Conservation (phyloP, 192 early-diverging fungal genomes). For the Geranomyces michiganensis region DNA sequence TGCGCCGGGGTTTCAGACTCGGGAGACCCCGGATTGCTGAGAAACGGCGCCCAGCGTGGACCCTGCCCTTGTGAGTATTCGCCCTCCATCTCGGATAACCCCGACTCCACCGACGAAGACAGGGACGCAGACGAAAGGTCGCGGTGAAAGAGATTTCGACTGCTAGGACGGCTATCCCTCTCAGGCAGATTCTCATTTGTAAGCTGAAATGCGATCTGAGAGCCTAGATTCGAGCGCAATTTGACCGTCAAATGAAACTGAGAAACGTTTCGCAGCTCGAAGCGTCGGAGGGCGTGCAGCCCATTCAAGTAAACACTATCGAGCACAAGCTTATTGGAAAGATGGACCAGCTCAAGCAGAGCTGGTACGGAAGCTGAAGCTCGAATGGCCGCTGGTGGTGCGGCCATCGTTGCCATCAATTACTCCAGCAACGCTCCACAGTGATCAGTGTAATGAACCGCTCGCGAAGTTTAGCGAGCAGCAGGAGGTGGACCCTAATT, state of each 20-base stretch:
- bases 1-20: conserved; percentile 6
- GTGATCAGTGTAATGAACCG: conserved; percentile 5
- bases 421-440: not conserved
- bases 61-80: not conserved
- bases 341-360: conserved; percentile 31
- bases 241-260: conserved; percentile 64
- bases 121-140: conserved; percentile 19
- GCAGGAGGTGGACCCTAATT: too few relatives aligned
- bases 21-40: conserved; percentile 7
- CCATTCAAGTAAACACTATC: conserved; percentile 86
- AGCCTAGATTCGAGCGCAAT: conserved; percentile 75
- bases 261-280: conserved; percentile 74
- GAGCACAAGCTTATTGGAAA: conserved; percentile 62
- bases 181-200: conserved; percentile 80
- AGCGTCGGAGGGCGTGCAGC: conserved; percentile 72
- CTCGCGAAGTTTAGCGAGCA: too few relatives aligned
- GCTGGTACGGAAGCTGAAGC: not conserved
- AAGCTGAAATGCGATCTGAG: conserved; percentile 83
- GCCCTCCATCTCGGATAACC: conserved; percentile 60
- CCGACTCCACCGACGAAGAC: conserved; percentile 64
- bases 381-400: conserved; percentile 1
- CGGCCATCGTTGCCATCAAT: conserved; percentile 14
- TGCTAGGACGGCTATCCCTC: conserved; percentile 7
- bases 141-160: conserved; percentile 8
- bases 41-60: not conserved